Percentiles rank a stretch among this genome's conserved stretches.
These are phyloP conservation scores for Didymella sp. DNA, from an alignment of 2,329 filamentous ascomycete genomes.

Conservation along the genomic window DNA sequence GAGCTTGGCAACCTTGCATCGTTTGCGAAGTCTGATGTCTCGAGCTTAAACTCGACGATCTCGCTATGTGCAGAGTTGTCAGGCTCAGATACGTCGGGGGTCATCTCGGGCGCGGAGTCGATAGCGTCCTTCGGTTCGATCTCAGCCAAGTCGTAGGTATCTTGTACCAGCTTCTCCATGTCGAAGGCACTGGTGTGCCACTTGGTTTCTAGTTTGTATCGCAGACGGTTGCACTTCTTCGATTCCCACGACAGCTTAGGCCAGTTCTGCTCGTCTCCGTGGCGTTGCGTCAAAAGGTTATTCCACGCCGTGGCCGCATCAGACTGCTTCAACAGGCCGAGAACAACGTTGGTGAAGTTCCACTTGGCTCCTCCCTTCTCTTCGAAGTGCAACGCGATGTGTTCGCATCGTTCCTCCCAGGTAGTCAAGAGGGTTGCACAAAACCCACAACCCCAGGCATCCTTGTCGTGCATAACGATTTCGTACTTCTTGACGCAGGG, in stretches of 20 bases:
- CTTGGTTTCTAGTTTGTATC: conserved; percentile 71
- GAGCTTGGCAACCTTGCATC: conserved; percentile 41
- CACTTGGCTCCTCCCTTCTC: conserved; percentile 67
- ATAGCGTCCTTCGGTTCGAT: conserved; percentile 41
- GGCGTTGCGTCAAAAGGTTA: conserved; percentile 59
- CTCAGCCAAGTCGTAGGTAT: conserved; percentile 64
- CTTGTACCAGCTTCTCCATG: conserved; percentile 63
- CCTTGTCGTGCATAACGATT: conserved; percentile 64
- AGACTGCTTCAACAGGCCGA: conserved; percentile 71
- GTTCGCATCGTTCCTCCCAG: conserved; percentile 71
- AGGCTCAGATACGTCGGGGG: conserved; percentile 35
- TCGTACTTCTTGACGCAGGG: conserved; percentile 50
- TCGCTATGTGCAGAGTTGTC: conserved; percentile 40
- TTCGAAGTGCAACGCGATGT: conserved; percentile 73
- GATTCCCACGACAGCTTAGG: conserved; percentile 65
- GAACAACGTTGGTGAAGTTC: conserved; percentile 73
- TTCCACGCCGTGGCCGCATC: conserved; percentile 69
- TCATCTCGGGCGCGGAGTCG: conserved; percentile 34
- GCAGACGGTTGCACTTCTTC: conserved; percentile 67
- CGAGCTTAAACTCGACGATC: conserved; percentile 46
- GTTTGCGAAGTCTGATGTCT: conserved; percentile 40
- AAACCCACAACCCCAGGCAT: conserved; percentile 73
- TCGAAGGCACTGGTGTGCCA: conserved; percentile 61
- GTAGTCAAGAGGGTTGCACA: conserved; percentile 69
- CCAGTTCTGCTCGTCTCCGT: conserved; percentile 61